phyloP scores from a whole-genome alignment of 139 green algal genomes.

The Chlamydomonas urium region DNA sequence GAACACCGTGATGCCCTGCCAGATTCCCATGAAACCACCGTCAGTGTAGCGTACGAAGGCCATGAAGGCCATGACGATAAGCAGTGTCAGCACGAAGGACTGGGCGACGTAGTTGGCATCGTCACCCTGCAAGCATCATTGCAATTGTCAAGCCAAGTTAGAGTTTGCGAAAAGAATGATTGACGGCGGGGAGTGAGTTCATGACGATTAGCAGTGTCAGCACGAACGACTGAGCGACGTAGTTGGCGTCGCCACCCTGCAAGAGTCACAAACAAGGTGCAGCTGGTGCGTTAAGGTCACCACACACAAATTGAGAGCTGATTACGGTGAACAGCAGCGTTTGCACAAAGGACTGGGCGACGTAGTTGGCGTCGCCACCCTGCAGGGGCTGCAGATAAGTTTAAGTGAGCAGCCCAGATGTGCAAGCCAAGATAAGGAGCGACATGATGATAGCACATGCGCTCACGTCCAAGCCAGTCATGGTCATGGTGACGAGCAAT shows the following conservation, averaged over 20 bases:
- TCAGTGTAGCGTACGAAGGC: neutral
- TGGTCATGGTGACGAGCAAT: neutral
- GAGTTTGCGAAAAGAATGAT: too few species aligned
- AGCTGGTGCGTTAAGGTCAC: too few species aligned
- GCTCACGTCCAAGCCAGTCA: neutral
- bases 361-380: constrained; percentile 8
- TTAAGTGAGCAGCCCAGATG: too few species aligned
- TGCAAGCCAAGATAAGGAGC: too few species aligned
- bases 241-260: constrained; percentile 5
- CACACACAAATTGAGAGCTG: too few species aligned
- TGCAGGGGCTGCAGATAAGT: too few species aligned
- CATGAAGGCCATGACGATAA: neutral
- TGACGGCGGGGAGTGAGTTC: too few species aligned
- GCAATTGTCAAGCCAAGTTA: too few species aligned
- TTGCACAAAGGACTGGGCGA: constrained; percentile 3
- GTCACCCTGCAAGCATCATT: neutral
- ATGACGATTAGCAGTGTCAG: neutral
- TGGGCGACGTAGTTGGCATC: constrained; percentile 6
- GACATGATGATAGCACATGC: neutral
- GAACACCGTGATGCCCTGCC: constrained; percentile 7
- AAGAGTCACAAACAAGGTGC: too few species aligned
- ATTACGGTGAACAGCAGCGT: neutral
- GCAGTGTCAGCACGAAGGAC: constrained; percentile 10
- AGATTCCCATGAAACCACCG: constrained; percentile 6
- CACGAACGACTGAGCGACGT: constrained; percentile 10